Base-by-base conservation (phyloP, 1,284 basidiomycete species). In the Ganoderma multipileum region DNA sequence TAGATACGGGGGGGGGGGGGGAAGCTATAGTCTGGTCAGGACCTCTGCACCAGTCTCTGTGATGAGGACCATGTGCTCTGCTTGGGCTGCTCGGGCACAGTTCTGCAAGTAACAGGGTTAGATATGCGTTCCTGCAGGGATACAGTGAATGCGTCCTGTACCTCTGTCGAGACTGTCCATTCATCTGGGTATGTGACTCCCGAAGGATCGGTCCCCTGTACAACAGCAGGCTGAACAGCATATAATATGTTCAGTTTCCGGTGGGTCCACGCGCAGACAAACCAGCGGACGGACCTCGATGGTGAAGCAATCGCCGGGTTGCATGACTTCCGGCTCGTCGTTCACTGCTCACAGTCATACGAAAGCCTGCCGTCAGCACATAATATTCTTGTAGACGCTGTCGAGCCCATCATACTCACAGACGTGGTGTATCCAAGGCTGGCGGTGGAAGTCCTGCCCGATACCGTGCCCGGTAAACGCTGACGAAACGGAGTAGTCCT, bases 381-480 rank as follows among this genome's bases (percentile, higher is more conserved):
- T 14, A 5, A n/a, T 4, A n/a, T 26, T 20, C 55, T 36, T 18
- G 8, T 11, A 5, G 2, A 2, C 36, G 20, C 18, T 14, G 14
- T n/a, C 28, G 28, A 54, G 30, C 55, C 8, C 33, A 38, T 12
- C n/a, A 11, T 16, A 77, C 87, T 64, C 71, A 89, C 90, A 72
- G 67, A 86, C 82, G 78, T 98, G 96, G 44, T 92, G 80, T 73
- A 98, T 93, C 89, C 92, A 96, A 0, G 96, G 96, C 30, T 89
- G 84, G 20, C 89, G 85, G 78, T 98, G 96, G 76, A 98, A 98
- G 16, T 85, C 85, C 26, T 82, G 85, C 1, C 95, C 95, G 67
- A 98, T 97, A 0, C 96, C 96, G 79, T 98, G 96, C 0, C 95
- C 94, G 1, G 86, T 88, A 74, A 94, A 95, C 67, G 93, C 88